Evolutionary conservation across 306 rosid species (phyloP).

Genomic region (Prunus persica): DNA sequence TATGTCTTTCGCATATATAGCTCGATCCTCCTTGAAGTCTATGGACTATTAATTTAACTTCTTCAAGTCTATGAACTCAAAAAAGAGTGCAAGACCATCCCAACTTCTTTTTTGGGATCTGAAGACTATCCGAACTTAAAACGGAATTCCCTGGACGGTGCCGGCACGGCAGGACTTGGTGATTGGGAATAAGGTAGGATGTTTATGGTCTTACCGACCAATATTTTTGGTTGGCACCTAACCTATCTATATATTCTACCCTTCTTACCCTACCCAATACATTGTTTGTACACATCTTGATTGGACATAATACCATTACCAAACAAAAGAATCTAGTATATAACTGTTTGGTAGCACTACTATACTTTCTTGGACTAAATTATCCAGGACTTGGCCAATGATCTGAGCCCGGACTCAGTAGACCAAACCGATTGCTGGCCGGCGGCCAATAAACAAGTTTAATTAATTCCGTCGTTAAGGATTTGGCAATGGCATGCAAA

Average conservation of each 20-base stretch:
- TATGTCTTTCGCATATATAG: too few species aligned
- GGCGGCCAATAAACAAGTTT: background rate
- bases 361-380: too few species aligned
- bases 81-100: background rate
- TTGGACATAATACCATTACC: background rate
- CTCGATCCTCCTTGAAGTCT: background rate
- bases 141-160: too few species aligned
- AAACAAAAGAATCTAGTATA: background rate
- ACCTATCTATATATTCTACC: background rate
- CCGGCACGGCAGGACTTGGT: too few species aligned
- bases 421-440: background rate
- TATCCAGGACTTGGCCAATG: background rate
- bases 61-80: background rate
- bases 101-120: background rate
- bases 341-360: too few species aligned
- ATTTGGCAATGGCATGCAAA: background rate
- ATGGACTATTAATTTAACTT: background rate
- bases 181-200: background rate
- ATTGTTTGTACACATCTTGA: background rate
- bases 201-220: background rate
- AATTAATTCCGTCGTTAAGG: background rate
- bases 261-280: background rate
- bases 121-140: too few species aligned
- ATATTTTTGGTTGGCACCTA: background rate
- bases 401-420: background rate